phyloP scores from a whole-genome alignment of 2,329 filamentous ascomycete genomes.

The Arthrocladium fulminans region DNA sequence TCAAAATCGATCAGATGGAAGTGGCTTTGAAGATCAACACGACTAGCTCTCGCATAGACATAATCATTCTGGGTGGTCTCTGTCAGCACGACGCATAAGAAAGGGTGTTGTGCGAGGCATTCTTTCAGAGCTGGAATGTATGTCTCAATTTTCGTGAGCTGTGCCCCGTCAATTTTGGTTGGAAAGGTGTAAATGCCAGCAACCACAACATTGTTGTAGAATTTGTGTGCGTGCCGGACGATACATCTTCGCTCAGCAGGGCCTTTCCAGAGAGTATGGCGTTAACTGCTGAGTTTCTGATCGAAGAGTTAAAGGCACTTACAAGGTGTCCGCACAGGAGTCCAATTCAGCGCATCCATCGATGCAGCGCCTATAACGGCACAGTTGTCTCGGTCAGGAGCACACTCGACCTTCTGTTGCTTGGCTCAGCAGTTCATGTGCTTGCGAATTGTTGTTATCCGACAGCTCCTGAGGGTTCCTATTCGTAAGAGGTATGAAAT shows the following conservation, averaged over 20 bases:
- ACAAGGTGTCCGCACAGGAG: background rate
- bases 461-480: too few relatives aligned
- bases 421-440: too few relatives aligned
- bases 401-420: too few relatives aligned
- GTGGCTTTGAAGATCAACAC: slow-evolving; percentile 34
- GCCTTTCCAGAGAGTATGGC: slow-evolving; percentile 24
- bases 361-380: too few relatives aligned
- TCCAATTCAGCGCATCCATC: background rate
- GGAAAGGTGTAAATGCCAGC: slow-evolving; percentile 29
- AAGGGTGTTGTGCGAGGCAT: slow-evolving; percentile 34
- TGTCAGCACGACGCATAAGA: slow-evolving; percentile 30
- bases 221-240: slow-evolving; percentile 32
- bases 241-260: slow-evolving; percentile 36
- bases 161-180: slow-evolving; percentile 11
- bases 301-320: background rate
- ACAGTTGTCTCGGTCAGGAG: too few relatives aligned
- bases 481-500: too few relatives aligned
- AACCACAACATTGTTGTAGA: slow-evolving; percentile 34
- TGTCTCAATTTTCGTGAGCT: slow-evolving; percentile 16
- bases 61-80: slow-evolving; percentile 30
- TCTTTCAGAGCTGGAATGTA: slow-evolving; percentile 28
- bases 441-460: too few relatives aligned
- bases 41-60: slow-evolving; percentile 25
- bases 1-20: slow-evolving; percentile 25
- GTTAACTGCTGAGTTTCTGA: background rate